phyloP scores from a whole-genome alignment of 2,329 filamentous ascomycete genomes.

The Diplodia intermedia region DNA sequence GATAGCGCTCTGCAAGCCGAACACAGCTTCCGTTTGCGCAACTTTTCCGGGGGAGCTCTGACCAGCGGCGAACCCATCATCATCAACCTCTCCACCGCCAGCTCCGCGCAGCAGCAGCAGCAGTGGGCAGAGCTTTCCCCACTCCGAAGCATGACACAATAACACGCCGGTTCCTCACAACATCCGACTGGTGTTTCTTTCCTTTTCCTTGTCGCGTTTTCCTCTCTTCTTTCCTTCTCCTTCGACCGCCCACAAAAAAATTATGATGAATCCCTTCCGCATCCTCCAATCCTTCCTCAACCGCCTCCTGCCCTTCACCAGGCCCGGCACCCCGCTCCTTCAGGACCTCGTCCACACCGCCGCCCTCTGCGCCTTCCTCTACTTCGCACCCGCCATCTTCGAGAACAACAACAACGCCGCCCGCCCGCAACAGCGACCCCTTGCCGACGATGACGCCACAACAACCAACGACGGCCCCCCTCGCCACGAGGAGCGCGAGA shows the following conservation, averaged over 20 bases:
- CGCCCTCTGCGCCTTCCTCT: slow-evolving; percentile 53
- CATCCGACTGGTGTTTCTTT: not conserved
- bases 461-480: not conserved
- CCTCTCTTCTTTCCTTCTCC: not conserved
- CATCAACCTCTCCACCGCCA: not conserved
- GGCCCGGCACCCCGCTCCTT: slow-evolving; percentile 53
- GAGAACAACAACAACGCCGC: slow-evolving; percentile 37
- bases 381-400: slow-evolving; percentile 56
- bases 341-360: slow-evolving; percentile 57
- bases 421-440: not conserved
- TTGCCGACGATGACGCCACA: not conserved
- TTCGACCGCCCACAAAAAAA: not conserved
- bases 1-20: slow-evolving; percentile 21
- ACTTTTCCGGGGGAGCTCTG: slow-evolving; percentile 14
- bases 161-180: not conserved
- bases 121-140: not conserved
- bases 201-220: not conserved
- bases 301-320: slow-evolving; percentile 56
- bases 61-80: not conserved
- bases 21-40: slow-evolving; percentile 6
- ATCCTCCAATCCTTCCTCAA: slow-evolving; percentile 43
- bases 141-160: slow-evolving; percentile 11
- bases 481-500: not conserved
- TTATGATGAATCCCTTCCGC: slow-evolving; percentile 22
- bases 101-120: not conserved